A percentile compares a stretch with the other conserved stretches of the same genome.
Conservation (phyloP, 2,329 filamentous ascomycete genomes). For the Fusarium xylarioides region DNA sequence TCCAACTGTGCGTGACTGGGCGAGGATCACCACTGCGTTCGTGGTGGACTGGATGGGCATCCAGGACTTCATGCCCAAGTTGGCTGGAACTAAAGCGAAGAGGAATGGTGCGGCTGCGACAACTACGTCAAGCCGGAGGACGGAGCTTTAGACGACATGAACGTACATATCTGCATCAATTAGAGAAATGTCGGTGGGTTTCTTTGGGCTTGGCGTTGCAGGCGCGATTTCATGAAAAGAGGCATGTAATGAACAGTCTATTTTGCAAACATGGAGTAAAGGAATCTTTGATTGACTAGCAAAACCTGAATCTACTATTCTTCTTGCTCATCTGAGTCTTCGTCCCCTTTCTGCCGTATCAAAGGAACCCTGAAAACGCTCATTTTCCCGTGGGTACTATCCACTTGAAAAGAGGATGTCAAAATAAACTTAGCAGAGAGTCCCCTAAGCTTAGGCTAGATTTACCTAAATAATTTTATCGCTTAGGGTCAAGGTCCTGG, state of each 20-base stretch:
- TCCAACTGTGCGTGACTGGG: slow-evolving; percentile 86
- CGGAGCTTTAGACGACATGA: slow-evolving; percentile 44
- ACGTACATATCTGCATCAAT: slow-evolving; percentile 12
- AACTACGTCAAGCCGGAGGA: slow-evolving; percentile 43
- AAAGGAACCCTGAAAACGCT: slow-evolving; percentile 7
- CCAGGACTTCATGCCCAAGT: slow-evolving; percentile 49
- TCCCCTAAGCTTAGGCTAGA: no score
- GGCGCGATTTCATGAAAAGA: slow-evolving; percentile 26
- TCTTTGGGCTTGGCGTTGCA: slow-evolving; percentile 35
- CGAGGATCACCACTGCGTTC: slow-evolving; percentile 83
- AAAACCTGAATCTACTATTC: neutral
- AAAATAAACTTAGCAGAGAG: no score
- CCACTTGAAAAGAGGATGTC: no score
- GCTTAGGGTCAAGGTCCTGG: no score
- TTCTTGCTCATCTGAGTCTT: neutral
- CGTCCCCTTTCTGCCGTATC: neutral
- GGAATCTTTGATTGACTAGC: neutral
- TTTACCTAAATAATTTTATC: no score
- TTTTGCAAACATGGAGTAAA: slow-evolving; percentile 12
- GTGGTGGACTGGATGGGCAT: slow-evolving; percentile 93
- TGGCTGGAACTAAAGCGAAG: slow-evolving; percentile 35
- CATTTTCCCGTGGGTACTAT: neutral
- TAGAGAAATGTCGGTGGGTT: slow-evolving; percentile 32
- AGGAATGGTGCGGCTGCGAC: slow-evolving; percentile 39
- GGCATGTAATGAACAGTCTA: slow-evolving; percentile 14